These are phyloP conservation scores for Tetradesmus obliquus DNA, from an alignment of 139 green algal genomes.

Conservation along the genomic window DNA sequence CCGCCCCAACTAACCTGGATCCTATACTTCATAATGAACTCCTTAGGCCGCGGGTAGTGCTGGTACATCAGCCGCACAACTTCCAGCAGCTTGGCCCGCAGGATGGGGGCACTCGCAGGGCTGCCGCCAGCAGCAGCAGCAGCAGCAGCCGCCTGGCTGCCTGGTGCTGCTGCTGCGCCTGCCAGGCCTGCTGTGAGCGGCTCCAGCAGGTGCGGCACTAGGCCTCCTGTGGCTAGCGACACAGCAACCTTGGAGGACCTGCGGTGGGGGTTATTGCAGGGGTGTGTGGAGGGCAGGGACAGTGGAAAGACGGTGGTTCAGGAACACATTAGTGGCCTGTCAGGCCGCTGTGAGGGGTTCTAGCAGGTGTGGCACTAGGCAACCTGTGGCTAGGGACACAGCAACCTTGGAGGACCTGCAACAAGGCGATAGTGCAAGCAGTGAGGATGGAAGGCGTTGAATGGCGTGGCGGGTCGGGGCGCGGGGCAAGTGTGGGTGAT, in stretches of 20 bases:
- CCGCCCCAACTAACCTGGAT: slow-evolving; percentile 34
- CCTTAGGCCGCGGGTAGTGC: slow-evolving; percentile 82
- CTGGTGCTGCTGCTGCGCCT: neutral
- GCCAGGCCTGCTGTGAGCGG: slow-evolving; percentile 27
- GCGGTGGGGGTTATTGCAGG: neutral
- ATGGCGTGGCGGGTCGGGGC: no score
- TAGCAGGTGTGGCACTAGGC: slow-evolving; percentile 62
- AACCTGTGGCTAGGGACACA: slow-evolving; percentile 54
- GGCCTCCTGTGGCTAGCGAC: slow-evolving; percentile 53
- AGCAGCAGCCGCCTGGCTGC: neutral
- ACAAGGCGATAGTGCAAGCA: neutral
- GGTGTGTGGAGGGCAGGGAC: no score
- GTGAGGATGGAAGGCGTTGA: no score
- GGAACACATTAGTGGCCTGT: neutral
- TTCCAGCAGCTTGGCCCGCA: slow-evolving; percentile 67
- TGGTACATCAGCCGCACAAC: slow-evolving; percentile 75
- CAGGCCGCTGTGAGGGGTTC: slow-evolving; percentile 36
- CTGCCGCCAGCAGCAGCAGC: neutral
- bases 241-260: slow-evolving; percentile 67
- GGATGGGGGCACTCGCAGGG: slow-evolving; percentile 57
- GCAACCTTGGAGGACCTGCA: slow-evolving; percentile 60
- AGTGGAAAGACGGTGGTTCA: neutral
- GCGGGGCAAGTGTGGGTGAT: no score
- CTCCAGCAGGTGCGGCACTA: slow-evolving; percentile 63
- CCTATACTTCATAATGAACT: slow-evolving; percentile 77